phyloP scores from a whole-genome alignment of 106 monocot species.

The Dendrobium catenatum region DNA sequence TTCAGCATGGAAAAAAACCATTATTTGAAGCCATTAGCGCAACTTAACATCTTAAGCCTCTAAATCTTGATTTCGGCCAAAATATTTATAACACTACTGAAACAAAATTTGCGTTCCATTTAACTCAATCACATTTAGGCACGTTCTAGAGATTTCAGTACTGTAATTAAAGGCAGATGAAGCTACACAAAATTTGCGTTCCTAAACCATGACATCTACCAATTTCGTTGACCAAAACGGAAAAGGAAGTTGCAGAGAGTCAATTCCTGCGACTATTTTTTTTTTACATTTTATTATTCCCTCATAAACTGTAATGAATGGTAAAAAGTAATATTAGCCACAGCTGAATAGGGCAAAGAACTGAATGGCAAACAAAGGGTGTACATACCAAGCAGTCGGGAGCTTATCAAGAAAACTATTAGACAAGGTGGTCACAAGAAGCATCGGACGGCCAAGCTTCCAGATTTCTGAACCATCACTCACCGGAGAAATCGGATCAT shows the following conservation, averaged over 20 bases:
- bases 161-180: too few species aligned
- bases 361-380: not conserved
- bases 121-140: not conserved
- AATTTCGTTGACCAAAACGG: not conserved
- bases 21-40: not conserved
- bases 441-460: conserved; percentile 56
- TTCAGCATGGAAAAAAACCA: not conserved
- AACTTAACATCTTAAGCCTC: not conserved
- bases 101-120: not conserved
- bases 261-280: not conserved
- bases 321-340: not conserved
- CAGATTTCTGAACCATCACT: conserved; percentile 22
- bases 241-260: not conserved
- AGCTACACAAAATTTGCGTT: too few species aligned
- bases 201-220: not conserved
- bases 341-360: not conserved
- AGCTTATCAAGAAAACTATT: conserved; percentile 40
- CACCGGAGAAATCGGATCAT: conserved; percentile 16
- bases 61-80: not conserved
- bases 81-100: not conserved
- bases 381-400: conserved; percentile 61
- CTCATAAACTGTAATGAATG: not conserved
- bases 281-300: not conserved
- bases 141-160: too few species aligned
- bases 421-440: conserved; percentile 38